These are phyloP conservation scores for Symbiodinium natans DNA, from an alignment of 73 alveolate species.

Conservation along the genomic window DNA sequence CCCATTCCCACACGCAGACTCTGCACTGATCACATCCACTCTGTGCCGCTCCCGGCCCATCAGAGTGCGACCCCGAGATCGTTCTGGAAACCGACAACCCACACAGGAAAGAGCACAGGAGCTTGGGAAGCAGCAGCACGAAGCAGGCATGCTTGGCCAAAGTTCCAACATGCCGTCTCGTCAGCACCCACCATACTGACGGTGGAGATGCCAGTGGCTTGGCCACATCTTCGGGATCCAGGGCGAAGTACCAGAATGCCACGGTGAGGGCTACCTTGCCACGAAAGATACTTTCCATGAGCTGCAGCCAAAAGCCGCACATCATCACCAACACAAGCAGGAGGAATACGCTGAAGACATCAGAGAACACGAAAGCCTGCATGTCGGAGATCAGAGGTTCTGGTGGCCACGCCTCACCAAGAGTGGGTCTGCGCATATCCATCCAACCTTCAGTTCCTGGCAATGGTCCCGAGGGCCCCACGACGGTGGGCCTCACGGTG, in stretches of 20 bases:
- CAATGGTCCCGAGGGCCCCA: background rate
- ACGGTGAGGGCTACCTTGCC: background rate
- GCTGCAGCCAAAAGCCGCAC: background rate
- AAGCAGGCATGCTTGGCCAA: background rate
- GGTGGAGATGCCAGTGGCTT: background rate
- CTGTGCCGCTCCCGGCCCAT: background rate
- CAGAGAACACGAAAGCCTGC: background rate
- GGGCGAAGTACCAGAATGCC: background rate
- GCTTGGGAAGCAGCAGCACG: too few species aligned
- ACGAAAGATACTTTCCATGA: background rate
- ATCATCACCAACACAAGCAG: background rate
- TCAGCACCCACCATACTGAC: background rate
- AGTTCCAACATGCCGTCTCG: background rate
- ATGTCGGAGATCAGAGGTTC: background rate
- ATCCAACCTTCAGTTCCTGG: background rate
- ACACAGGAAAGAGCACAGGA: background rate
- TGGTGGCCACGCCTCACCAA: background rate
- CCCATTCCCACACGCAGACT: too few species aligned
- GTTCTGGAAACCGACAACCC: too few species aligned
- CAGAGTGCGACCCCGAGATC: background rate
- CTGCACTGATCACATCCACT: too few species aligned
- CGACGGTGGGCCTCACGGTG: too few species aligned
- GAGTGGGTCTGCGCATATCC: background rate
- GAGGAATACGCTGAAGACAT: background rate
- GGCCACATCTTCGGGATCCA: background rate